Percentiles rank a stretch among this genome's conserved stretches.
phyloP scores from a whole-genome alignment of 192 early-diverging fungal genomes.

The Coemansia sp. region DNA sequence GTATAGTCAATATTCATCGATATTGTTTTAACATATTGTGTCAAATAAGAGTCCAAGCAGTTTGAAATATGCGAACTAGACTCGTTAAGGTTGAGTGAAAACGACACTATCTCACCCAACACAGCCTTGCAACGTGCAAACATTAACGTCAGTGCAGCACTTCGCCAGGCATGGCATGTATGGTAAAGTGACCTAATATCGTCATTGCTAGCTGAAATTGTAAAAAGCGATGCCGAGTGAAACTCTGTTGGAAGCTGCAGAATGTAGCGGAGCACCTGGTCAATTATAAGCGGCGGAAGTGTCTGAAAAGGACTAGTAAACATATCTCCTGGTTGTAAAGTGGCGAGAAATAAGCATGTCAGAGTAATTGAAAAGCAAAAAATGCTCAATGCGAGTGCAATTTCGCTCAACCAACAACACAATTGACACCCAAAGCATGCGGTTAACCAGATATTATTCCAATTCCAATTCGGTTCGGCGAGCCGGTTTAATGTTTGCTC shows the following conservation, averaged over 20 bases:
- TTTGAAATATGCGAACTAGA: neutral
- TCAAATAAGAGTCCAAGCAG: constrained; percentile 3
- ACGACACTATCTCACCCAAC: neutral
- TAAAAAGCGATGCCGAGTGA: neutral
- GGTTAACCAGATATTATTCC: too few relatives aligned
- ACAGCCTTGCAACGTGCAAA: neutral
- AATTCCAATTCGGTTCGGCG: too few relatives aligned
- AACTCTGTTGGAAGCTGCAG: neutral
- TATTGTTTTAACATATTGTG: constrained; percentile 9
- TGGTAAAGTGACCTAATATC: neutral
- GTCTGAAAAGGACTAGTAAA: neutral
- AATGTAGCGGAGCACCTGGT: neutral
- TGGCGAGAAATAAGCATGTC: neutral
- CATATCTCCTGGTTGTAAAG: neutral
- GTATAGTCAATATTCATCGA: neutral
- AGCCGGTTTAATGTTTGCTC: too few relatives aligned
- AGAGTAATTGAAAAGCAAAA: neutral
- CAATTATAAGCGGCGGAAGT: constrained; percentile 8
- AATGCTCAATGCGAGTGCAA: neutral
- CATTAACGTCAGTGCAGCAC: constrained; percentile 1
- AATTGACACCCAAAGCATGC: too few relatives aligned
- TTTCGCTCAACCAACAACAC: too few relatives aligned
- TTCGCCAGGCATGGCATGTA: constrained; percentile 7
- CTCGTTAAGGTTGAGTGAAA: constrained; percentile 1
- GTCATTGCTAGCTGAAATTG: neutral